Evolutionary conservation across 139 green algal genomes (phyloP).

Genomic region (Volvox africanus): DNA sequence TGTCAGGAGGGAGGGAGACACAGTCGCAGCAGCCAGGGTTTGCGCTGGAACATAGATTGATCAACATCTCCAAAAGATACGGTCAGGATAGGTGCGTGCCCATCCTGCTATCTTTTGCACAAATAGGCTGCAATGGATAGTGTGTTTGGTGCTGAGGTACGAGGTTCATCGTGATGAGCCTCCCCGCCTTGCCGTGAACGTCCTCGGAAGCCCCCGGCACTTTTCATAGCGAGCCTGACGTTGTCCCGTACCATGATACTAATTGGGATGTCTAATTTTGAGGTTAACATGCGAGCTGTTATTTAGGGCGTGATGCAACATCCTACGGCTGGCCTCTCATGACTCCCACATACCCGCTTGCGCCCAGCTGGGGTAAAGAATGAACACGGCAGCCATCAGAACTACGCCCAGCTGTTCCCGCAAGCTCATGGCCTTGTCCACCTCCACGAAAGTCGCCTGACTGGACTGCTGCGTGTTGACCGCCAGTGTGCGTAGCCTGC

Average conservation of each 20-base stretch:
- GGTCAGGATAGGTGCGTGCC: not conserved
- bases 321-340: too few species aligned
- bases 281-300: too few species aligned
- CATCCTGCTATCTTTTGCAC: not conserved
- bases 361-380: constrained; percentile 16
- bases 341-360: not conserved
- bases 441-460: not conserved
- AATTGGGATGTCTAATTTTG: too few species aligned
- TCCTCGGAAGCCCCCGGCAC: too few species aligned
- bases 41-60: not conserved
- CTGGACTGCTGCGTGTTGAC: constrained; percentile 1
- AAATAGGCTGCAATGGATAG: too few species aligned
- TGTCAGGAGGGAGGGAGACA: not conserved
- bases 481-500: not conserved
- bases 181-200: too few species aligned
- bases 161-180: not conserved
- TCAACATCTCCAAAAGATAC: not conserved
- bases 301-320: too few species aligned
- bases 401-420: constrained; percentile 16
- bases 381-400: constrained; percentile 9
- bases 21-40: not conserved
- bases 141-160: not conserved
- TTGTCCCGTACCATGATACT: too few species aligned
- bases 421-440: constrained; percentile 3
- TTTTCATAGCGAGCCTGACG: too few species aligned